Percentiles rank a stretch among this genome's conserved stretches.
Evolutionary conservation across 2,329 filamentous ascomycete species (phyloP).

Genomic region (Neocucurbitaria cava): DNA sequence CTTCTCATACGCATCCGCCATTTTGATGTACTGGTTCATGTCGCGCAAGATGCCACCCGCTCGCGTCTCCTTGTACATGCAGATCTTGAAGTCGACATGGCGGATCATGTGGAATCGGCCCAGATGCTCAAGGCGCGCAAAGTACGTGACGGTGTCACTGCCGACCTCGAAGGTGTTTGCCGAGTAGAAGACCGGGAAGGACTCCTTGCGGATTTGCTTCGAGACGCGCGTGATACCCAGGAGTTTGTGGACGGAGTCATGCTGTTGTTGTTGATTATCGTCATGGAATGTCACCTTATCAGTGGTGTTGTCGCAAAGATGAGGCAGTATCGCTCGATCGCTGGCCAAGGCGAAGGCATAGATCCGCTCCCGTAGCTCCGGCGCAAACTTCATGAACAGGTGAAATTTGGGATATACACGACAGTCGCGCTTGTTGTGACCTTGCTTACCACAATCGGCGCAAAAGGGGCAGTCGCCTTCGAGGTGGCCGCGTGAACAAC

Average conservation of each 20-base stretch:
- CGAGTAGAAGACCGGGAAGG: constrained; percentile 28
- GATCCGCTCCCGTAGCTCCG: constrained; percentile 23
- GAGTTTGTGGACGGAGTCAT: constrained; percentile 4
- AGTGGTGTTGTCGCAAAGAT: constrained; percentile 22
- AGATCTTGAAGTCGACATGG: constrained; percentile 18
- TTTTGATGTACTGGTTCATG: constrained; percentile 16
- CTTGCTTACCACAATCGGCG: background rate
- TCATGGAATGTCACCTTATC: constrained; percentile 26
- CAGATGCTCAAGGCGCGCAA: constrained; percentile 21
- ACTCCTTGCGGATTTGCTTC: constrained; percentile 20
- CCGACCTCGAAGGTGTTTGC: constrained; percentile 24
- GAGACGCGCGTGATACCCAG: constrained; percentile 21
- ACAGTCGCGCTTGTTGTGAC: background rate
- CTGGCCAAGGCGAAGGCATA: constrained; percentile 17
- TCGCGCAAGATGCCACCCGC: constrained; percentile 6
- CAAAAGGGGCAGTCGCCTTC: background rate
- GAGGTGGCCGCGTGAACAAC: background rate
- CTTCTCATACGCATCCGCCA: constrained; percentile 15
- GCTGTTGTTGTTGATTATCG: constrained; percentile 9
- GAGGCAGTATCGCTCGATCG: constrained; percentile 16
- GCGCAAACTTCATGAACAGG: constrained; percentile 21
- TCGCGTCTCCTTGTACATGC: constrained; percentile 1
- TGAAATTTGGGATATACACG: constrained; percentile 2
- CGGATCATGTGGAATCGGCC: constrained; percentile 29
- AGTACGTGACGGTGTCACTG: constrained; percentile 25